Base-by-base conservation (phyloP, 768 basidiomycete genomes). In the Tylopilus subfusipes region DNA sequence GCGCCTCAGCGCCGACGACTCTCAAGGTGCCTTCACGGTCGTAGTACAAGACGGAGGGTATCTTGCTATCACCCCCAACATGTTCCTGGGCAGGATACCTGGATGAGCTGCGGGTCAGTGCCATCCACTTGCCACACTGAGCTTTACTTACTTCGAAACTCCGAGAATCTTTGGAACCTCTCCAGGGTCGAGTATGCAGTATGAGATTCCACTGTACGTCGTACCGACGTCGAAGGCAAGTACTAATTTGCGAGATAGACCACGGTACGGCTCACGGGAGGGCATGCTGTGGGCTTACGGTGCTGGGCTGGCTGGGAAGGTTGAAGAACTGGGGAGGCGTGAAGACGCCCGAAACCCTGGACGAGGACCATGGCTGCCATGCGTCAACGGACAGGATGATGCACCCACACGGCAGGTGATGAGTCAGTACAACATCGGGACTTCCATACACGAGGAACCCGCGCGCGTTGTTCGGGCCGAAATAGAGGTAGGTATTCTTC, bases 61-160 rank as follows among this genome's bases (percentile, higher is more conserved):
- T n/a, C n/a, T n/a, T n/a, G n/a, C n/a, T 74, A 50, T 79, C 74
- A 9, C 76, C 75, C 4, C 75, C 75, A 16, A 73, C 66, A 4
- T 72, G 66, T 19, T 77, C 75, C 56, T 78, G 77, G 1, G 73
- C 74, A 7, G 78, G 80, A 51, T 73, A 80, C 51, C 80, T 80
- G 33, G 18, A 39, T 22, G 24, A 21, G 10, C 3, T 3, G 4
- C 18, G 8, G 0, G 31, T 53, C 25, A 57, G 24, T 9, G n/a
- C 14, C 6, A n/a, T 9, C 8, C 2, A 2, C 16, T n/a, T 40
- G 25, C 25, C 13, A n/a, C 6, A 1, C 42, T 29, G 11, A 30
- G 30, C 10, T 30, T 11, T 8, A 30, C 30, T 10, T 30, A 12
- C 30, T 2, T 12, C 11, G 30, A 30, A 19, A 38, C 36, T 8